Conservation (phyloP, 192 early-diverging fungal genomes). For the Ambispora gerdemannii region DNA sequence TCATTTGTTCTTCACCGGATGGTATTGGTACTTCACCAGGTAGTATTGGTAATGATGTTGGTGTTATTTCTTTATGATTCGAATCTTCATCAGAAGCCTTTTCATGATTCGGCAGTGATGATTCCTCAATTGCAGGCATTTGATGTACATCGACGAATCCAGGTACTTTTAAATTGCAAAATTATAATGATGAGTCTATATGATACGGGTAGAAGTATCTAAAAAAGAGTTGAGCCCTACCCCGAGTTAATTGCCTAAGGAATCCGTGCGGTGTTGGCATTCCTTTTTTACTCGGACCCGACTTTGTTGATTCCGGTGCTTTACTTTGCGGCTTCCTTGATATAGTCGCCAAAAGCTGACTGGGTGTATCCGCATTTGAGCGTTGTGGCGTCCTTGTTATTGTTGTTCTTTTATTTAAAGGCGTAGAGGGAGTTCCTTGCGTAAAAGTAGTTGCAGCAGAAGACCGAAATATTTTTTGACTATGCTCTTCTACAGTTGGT, state of each 20-base stretch:
- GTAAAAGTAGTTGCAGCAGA: neutral
- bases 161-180: neutral
- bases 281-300: neutral
- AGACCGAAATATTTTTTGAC: neutral
- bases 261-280: constrained; percentile 8
- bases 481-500: neutral
- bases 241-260: constrained; percentile 12
- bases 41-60: constrained; percentile 30
- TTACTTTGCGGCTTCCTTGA: neutral
- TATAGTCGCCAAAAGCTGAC: neutral
- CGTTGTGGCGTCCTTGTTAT: neutral
- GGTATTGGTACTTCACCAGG: constrained; percentile 34
- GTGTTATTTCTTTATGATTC: neutral
- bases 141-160: constrained; percentile 6
- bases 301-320: neutral
- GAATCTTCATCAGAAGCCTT: neutral
- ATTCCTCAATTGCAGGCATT: neutral
- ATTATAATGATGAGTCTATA: neutral
- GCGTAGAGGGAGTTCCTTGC: constrained; percentile 19
- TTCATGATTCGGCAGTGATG: neutral
- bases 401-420: neutral
- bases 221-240: neutral
- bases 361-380: neutral
- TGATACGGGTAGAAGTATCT: too few species aligned
- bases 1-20: constrained; percentile 31